phyloP scores from a whole-genome alignment of 2,329 filamentous ascomycete genomes.

The Fusarium sp. region DNA sequence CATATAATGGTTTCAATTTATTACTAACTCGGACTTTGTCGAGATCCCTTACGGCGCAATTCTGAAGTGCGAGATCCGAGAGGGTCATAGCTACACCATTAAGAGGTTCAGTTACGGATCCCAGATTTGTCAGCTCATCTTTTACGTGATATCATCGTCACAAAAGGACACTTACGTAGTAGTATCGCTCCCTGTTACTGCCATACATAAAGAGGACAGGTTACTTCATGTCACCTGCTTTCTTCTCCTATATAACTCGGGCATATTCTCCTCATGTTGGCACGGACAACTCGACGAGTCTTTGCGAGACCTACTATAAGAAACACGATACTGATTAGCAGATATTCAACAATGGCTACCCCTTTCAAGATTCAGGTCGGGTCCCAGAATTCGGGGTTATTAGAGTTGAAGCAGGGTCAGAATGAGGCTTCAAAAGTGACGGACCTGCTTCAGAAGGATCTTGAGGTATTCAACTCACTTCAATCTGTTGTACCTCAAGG shows the following conservation, averaged over 20 bases:
- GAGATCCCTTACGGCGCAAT: not conserved
- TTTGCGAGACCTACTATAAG: slow-evolving; percentile 19
- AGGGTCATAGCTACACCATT: not conserved
- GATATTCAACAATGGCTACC: slow-evolving; percentile 56
- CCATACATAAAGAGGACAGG: not conserved
- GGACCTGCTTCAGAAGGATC: slow-evolving; percentile 79
- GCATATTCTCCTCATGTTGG: slow-evolving; percentile 25
- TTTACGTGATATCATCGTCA: slow-evolving; percentile 22
- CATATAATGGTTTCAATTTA: slow-evolving; percentile 11
- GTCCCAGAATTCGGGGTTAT: slow-evolving; percentile 63
- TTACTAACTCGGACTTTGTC: not conserved
- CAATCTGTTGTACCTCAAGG: not conserved
- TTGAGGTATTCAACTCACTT: slow-evolving; percentile 60
- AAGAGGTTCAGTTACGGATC: not conserved
- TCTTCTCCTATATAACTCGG: not conserved
- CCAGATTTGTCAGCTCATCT: slow-evolving; percentile 30
- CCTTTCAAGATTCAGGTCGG: slow-evolving; percentile 61
- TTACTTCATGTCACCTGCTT: not conserved
- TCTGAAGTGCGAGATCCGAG: slow-evolving; percentile 12
- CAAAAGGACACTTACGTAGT: not conserved
- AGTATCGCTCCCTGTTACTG: not conserved
- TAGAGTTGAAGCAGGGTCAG: slow-evolving; percentile 60
- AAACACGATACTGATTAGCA: not conserved
- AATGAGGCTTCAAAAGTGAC: slow-evolving; percentile 72
- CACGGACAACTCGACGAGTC: slow-evolving; percentile 18